Percentiles rank a stretch among this genome's conserved stretches.
These are phyloP conservation scores for Xylariaceae sp. DNA, from an alignment of 2,329 filamentous ascomycete genomes.

Conservation along the genomic window DNA sequence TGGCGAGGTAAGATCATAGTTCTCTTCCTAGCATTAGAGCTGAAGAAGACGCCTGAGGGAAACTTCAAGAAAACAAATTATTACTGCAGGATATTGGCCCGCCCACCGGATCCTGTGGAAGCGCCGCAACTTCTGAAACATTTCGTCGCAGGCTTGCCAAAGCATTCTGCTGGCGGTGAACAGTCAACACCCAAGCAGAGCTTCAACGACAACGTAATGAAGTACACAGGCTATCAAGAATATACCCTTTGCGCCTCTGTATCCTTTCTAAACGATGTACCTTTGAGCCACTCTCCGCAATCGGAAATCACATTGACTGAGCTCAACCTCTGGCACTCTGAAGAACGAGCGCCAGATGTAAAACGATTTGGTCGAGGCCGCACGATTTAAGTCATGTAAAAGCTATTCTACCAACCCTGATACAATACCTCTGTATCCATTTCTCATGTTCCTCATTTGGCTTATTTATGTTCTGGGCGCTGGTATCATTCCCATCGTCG, in stretches of 20 bases:
- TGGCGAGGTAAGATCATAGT: background rate
- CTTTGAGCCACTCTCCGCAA: constrained; percentile 8
- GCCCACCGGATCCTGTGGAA: background rate
- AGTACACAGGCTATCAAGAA: background rate
- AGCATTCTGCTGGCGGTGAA: background rate
- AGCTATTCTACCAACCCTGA: too few species aligned
- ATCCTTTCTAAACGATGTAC: constrained; percentile 7
- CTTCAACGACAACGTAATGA: background rate
- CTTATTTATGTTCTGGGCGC: too few species aligned
- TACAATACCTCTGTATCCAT: too few species aligned
- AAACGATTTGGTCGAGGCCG: background rate
- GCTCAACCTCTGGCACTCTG: constrained; percentile 2
- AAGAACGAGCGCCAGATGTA: background rate
- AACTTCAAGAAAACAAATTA: background rate
- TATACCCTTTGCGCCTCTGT: background rate
- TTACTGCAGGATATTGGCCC: background rate
- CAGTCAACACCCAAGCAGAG: constrained; percentile 7
- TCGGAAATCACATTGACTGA: constrained; percentile 17
- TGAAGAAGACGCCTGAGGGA: background rate
- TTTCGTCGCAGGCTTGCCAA: background rate
- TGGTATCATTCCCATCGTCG: too few species aligned
- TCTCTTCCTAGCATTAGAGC: background rate
- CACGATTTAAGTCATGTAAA: too few species aligned
- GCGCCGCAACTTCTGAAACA: background rate
- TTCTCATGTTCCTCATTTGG: too few species aligned